Evolutionary conservation across 2,329 filamentous ascomycete genomes (phyloP), one percentile per base, ranked within the genome.

Genomic region (Paracoccidioides lutzii): DNA sequence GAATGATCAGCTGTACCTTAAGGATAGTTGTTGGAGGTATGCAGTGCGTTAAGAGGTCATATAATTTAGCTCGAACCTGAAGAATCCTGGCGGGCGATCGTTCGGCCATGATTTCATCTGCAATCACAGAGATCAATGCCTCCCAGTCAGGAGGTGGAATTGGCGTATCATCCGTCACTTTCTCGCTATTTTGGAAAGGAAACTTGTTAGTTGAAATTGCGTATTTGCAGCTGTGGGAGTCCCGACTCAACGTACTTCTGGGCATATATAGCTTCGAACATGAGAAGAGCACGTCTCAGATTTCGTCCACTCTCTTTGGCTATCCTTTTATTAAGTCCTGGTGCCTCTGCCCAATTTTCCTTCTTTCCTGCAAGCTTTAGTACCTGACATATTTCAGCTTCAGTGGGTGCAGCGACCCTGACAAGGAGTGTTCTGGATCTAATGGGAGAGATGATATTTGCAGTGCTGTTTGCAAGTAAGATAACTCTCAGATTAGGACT

Each of bases 381-480:
- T 33, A 89, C 91, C 42, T 78, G 76, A 62, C 85, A 88, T 58
- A 98, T 97, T 65, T 98, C 86, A 6, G 80, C 79, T 63, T 94
- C 85, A 0, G 84, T 88, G 6, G 93, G 93, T 22, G 93, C 91
- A 12, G 93, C 84, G 32, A 98, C 93, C 61, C 93, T 81, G 55
- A 98, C 89, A 52, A 98, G 79, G 69, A 98, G 76, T 54, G 90
- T 96, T 71, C 93, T 80, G 65, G 88, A 94, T 61, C 91, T 82
- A 68, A 98, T 98, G 0, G 93, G 93, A n/a, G 93, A 91, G 70
- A 98, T 98, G 65, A 98, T 98, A 67, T 97, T 97, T 60, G 90
- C 90, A 28, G 93, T 98, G 62, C 88, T 95, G 69, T 97, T 97
- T 51, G 93, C 93, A 58, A 98, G 75, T 58, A 98, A 75, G 51